Base-by-base conservation (phyloP, 129 eudicot genomes). In the Saussurea involucrata region DNA sequence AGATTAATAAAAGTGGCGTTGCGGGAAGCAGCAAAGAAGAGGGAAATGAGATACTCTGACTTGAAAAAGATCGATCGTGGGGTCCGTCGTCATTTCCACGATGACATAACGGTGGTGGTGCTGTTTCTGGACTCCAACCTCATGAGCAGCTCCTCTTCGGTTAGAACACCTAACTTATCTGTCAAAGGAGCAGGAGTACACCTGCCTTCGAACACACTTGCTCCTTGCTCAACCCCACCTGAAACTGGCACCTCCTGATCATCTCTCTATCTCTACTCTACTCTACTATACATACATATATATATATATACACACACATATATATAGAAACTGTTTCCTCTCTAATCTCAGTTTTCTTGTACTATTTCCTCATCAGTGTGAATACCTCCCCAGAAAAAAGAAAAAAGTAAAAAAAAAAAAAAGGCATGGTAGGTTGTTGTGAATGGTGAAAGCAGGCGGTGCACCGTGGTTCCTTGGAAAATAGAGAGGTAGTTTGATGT, bases 31-130 rank as follows among this genome's bases (percentile, higher is more conserved):
- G 98, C 98, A 58, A 92, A 90, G 88, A 92, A 92, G 78, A 79
- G 98, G 73, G 98, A 92, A 58, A 92, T 92, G 98, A 92, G 98
- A 77, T 92, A 92, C 85, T 92, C 98, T 0, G 98, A 90, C 79
- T 82, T 92, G 77, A 90, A 88, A 83, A 90, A 92, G 77, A 92
- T 92, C 40, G 98, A 92, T 57, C 89, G 98, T 55, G 98, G 98
- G 66, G 98, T 92, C 24, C 96, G 98, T 0, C 92, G 98, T 15
- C 98, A 92, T 82, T 92, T 92, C 87, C 98, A 92, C 31, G 98
- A 92, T 69, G 98, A 92, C 87, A 90, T 92, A 80, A 88, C 93
- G 1, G 92, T 92, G 18, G 80, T 88, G 8, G 94, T 92, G 33
- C 86, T 92, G 55, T 92, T 88, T 71, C 92, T 92, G 0, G 94